A percentile compares a stretch with the other conserved stretches of the same genome.
These are phyloP conservation scores for Xylaria hypoxylon DNA, from an alignment of 2,329 filamentous ascomycete species.

Conservation along the genomic window DNA sequence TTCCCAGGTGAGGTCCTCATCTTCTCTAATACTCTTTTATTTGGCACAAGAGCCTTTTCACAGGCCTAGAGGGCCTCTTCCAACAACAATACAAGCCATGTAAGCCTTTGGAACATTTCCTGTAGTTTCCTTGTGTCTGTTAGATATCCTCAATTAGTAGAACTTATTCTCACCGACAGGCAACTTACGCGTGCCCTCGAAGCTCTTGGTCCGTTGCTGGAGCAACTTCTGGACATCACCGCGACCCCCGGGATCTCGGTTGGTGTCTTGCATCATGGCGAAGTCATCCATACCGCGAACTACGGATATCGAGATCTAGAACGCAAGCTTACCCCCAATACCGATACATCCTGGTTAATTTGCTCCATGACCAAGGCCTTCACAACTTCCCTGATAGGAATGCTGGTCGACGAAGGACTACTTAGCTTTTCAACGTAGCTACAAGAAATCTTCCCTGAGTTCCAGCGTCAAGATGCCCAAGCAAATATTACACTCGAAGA, in stretches of 20 bases:
- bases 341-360: background rate
- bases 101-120: background rate
- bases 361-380: constrained; percentile 3
- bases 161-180: background rate
- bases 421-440: background rate
- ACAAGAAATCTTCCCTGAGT: background rate
- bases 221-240: background rate
- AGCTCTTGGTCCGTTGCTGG: background rate
- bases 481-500: background rate
- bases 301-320: constrained; percentile 4
- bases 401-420: background rate
- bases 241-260: background rate
- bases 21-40: too few relatives aligned
- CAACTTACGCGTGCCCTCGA: background rate
- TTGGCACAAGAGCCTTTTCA: too few relatives aligned
- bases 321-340: background rate
- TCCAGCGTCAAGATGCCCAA: background rate
- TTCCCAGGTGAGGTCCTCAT: too few relatives aligned
- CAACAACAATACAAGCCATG: too few relatives aligned
- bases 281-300: background rate
- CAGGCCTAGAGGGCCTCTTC: too few relatives aligned
- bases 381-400: background rate
- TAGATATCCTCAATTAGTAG: background rate
- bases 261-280: constrained; percentile 6
- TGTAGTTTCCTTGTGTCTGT: background rate